Evolutionary conservation across 805 yeast species (phyloP), one percentile per base, ranked within the genome.

Genomic region (Zygotorulaspora chibaensis): DNA sequence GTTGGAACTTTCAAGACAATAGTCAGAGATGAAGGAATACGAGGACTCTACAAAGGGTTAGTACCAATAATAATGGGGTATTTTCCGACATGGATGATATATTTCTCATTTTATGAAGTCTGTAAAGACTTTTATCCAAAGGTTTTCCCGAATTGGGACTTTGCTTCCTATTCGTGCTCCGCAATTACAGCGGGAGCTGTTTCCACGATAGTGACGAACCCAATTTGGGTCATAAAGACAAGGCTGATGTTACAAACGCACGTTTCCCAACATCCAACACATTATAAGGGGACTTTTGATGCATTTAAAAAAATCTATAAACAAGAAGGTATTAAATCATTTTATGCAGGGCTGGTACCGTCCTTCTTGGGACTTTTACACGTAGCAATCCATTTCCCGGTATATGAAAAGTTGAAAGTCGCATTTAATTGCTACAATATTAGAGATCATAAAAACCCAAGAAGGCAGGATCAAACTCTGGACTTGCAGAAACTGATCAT

Each of bases 151-250:
- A 35, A 63, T 45, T 58, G 58, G 39, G 73, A 65, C 33, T 67
- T 67, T 54, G 30, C 69, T 37, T 50, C 77, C 47, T 69, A 72
- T 68, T 59, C 70, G 13, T 55, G 71, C 42, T 69, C 80, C 43
- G 97, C 99, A 1, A 75, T 91, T 40, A 77, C 87, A 3, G 96
- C 98, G 1, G 99, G 99, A 25, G 80, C 87, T 45, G 79, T 83
- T 7, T 85, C 96, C 2, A 85, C 98, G 0, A 72, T 87, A 9
- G 65, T 82, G 8, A 91, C 96, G 0, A 93, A 93, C 63, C 99
- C 99, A 9, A 87, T 91, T 11, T 93, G 99, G 99, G 98, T 93
- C 37, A 90, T 93, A 26, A 93, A 93, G 63, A 93, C 99, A 1
- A 72, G 99, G 58, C 69, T 93, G 42, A 93, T 93, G 98, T 72